Evolutionary conservation across 768 basidiomycete species (phyloP), one percentile per base, ranked within the genome.

Genomic region (Polyporus arcularius): DNA sequence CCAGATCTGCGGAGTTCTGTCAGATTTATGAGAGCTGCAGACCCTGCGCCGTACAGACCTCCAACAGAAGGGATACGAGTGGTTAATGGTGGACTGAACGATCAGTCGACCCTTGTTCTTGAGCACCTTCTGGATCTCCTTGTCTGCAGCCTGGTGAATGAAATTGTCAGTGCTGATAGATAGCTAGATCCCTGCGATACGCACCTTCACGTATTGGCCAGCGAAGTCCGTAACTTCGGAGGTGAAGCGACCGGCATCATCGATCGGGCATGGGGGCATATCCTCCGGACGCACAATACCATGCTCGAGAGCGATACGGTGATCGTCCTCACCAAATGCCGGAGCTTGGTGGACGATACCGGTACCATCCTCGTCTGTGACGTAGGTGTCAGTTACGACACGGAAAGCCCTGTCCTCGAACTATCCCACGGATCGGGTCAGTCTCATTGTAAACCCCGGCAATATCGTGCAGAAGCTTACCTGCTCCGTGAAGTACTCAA

Each of bases 331-430:
- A 79, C 97, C 97, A 70, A 97, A 98, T 0, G 90, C 96, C 2
- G 97, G 97, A 2, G 97, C 94, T 77, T 99, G 97, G 73, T 99
- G 97, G 32, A 99, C 97, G 69, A 98, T 96, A 68, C 97, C 97
- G 31, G 97, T 99, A 70, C 97, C 97, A 61, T 94, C 92, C 15
- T 86, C 83, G 67, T 89, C 90, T 4, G 94, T 96, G 50, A 99
- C 96, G 72, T 99, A 99, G 0, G 88, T 88, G 70, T 99, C 97
- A 21, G 84, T 82, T 14, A 99, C 73, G 15, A 99, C 94, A 57
- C 89, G 76, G 80, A 96, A 98, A 0, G 94, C 96, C 67, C 84
- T 86, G 72, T 95, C 94, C 71, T 92, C 90, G 71, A 85, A 98
- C 96, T 98, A 53, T 39, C 57, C 39, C 15, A 61, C n/a, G 12